Evolutionary conservation across 1,284 basidiomycete genomes (phyloP), one percentile per base, ranked within the genome.

Genomic region (Paramarasmius palmivorus): DNA sequence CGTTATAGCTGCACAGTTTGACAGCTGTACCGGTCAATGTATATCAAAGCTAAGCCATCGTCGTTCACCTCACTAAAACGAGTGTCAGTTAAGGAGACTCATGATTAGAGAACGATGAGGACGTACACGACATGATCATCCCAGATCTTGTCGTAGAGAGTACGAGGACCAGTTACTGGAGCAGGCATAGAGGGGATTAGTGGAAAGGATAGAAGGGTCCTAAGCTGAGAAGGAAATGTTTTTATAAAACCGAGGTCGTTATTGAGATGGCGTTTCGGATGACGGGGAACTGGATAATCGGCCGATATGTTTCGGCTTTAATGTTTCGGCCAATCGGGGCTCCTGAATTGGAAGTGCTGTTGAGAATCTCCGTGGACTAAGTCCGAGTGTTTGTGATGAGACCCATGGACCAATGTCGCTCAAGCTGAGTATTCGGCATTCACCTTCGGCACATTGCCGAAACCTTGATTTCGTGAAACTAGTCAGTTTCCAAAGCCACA

Each of bases 131-230:
- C 83, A 73, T 97, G 94, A 70, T 96, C 93, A 62, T 96, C 93
- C 85, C 92, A 97, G 62, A 97, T 93, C 77, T 96, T 96, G 75
- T 96, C 94, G 74, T 96, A 95, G 36, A 96, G 77, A 44, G 94
- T 96, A 60, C 91, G 84, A 14, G 93, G 91, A 32, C 75, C 68
- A 54, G 74, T 62, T 20, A 81, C 66, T 35, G 80, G 73, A 51
- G 73, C 75, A 58, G 87, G 81, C 87, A 89, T 86, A 53, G 29
- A 39, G 44, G 20, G 14, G 17, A 53, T n/a, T n/a, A n/a, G n/a
- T n/a, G n/a, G n/a, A n/a, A n/a, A n/a, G n/a, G n/a, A n/a, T n/a
- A n/a, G n/a, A n/a, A n/a, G n/a, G n/a, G n/a, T n/a, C n/a, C n/a
- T n/a, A n/a, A n/a, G n/a, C 36, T n/a, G 38, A 20, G 15, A 46